These are phyloP conservation scores for Lonicera japonica DNA, from an alignment of 129 eudicot genomes.

Conservation along the genomic window DNA sequence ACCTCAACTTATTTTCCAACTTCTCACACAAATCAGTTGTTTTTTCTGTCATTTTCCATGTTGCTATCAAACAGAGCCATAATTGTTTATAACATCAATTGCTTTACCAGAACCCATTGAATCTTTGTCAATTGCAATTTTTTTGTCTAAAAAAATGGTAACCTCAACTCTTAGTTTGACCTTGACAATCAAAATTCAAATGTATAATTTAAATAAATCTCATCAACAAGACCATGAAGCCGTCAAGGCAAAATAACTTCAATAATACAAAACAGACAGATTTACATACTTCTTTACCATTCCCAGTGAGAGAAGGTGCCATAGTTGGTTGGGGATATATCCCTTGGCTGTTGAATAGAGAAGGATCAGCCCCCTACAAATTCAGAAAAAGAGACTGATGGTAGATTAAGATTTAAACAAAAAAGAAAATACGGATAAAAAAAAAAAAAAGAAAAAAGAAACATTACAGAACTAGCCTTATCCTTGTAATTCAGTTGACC, in stretches of 20 bases:
- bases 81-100: too few relatives aligned
- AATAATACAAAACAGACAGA: slow-evolving; percentile 1
- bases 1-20: too few relatives aligned
- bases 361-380: slow-evolving; percentile 65
- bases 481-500: slow-evolving; percentile 74
- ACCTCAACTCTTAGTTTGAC: not conserved
- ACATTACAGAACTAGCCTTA: slow-evolving; percentile 43
- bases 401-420: not conserved
- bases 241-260: too few relatives aligned
- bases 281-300: slow-evolving; percentile 82
- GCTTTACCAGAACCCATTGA: too few relatives aligned
- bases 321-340: slow-evolving; percentile 84
- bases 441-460: not conserved
- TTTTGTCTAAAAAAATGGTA: too few relatives aligned
- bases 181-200: too few relatives aligned
- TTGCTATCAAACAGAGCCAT: too few relatives aligned
- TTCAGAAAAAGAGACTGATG: not conserved
- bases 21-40: too few relatives aligned
- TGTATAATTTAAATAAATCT: not conserved
- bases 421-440: not conserved
- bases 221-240: too few relatives aligned
- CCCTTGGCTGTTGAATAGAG: slow-evolving; percentile 87
- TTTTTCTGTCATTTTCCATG: too few relatives aligned
- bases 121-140: too few relatives aligned
- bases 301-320: slow-evolving; percentile 56